A percentile compares a stretch with the other conserved stretches of the same genome.
Evolutionary conservation across 768 basidiomycete genomes (phyloP).

Genomic region (Podaxis mareebaensis): DNA sequence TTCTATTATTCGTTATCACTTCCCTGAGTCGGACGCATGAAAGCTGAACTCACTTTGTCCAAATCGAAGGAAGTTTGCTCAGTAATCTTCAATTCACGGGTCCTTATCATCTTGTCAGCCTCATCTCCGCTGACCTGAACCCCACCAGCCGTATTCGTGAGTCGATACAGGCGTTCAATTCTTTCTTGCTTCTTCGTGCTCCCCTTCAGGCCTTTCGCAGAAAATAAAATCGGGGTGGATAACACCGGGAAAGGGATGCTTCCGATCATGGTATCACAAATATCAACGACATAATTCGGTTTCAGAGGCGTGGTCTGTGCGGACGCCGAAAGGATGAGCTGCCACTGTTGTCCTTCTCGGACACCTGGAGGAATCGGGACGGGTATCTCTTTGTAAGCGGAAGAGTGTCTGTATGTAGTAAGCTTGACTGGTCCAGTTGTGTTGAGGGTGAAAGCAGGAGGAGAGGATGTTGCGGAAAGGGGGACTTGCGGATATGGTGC

Average conservation of each 20-base stretch:
- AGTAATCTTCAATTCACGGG: constrained; percentile 45
- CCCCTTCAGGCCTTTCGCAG: constrained; percentile 29
- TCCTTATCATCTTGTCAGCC: background rate
- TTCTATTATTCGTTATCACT: constrained; percentile 58
- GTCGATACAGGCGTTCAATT: constrained; percentile 57
- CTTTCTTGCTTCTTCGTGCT: constrained; percentile 60
- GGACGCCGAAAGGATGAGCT: constrained; percentile 50
- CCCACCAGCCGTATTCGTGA: constrained; percentile 26
- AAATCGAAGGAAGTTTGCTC: constrained; percentile 91
- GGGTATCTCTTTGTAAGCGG: constrained; percentile 74
- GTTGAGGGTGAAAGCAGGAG: constrained; percentile 17
- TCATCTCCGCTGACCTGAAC: constrained; percentile 21
- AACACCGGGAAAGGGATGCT: constrained; percentile 55
- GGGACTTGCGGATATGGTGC: constrained; percentile 20
- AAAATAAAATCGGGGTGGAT: constrained; percentile 64
- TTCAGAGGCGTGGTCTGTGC: constrained; percentile 17
- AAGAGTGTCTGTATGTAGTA: constrained; percentile 68
- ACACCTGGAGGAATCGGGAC: constrained; percentile 62
- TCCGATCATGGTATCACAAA: constrained; percentile 45
- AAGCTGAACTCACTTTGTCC: constrained; percentile 69
- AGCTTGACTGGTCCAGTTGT: constrained; percentile 57
- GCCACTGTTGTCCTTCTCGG: constrained; percentile 60
- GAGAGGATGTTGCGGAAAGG: constrained; percentile 4
- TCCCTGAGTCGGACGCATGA: constrained; percentile 20
- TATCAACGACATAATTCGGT: constrained; percentile 33